These are phyloP conservation scores for Nemania sp. DNA, from an alignment of 2,329 filamentous ascomycete genomes.

Conservation along the genomic window DNA sequence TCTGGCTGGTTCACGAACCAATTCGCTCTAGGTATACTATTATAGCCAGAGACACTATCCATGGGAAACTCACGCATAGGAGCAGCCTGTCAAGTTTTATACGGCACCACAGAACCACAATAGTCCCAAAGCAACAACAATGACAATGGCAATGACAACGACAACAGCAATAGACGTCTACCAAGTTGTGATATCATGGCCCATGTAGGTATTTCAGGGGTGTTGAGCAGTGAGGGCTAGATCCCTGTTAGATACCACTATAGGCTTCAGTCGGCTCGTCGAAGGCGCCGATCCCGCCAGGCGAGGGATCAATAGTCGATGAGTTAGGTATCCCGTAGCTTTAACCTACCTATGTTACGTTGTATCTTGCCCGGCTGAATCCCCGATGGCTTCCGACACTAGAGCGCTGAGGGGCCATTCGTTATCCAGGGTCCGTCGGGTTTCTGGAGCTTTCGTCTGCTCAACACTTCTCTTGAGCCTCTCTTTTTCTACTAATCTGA, in stretches of 20 bases:
- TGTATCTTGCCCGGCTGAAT: background rate
- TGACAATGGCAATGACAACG: too few relatives aligned
- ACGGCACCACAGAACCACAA: background rate
- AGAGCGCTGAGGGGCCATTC: background rate
- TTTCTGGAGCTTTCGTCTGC: background rate
- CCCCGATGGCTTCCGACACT: background rate
- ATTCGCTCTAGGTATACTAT: background rate
- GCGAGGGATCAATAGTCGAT: background rate
- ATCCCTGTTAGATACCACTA: conserved; percentile 5
- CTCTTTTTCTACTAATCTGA: background rate
- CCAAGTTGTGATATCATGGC: conserved; percentile 13
- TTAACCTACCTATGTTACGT: background rate
- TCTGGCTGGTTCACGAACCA: conserved; percentile 8
- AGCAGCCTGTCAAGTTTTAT: background rate
- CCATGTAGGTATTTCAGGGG: conserved; percentile 1
- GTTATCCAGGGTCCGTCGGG: background rate
- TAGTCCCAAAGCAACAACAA: background rate
- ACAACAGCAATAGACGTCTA: too few relatives aligned
- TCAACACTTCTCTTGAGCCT: conserved; percentile 10
- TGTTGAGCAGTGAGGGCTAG: conserved; percentile 11
- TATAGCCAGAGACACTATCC: background rate
- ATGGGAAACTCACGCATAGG: background rate
- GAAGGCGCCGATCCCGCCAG: conserved; percentile 1
- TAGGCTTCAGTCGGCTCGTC: conserved; percentile 8
- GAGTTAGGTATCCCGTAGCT: background rate